Evolutionary conservation across 768 basidiomycete species (phyloP), one percentile per base, ranked within the genome.

Genomic region (Termitomyces sp.): DNA sequence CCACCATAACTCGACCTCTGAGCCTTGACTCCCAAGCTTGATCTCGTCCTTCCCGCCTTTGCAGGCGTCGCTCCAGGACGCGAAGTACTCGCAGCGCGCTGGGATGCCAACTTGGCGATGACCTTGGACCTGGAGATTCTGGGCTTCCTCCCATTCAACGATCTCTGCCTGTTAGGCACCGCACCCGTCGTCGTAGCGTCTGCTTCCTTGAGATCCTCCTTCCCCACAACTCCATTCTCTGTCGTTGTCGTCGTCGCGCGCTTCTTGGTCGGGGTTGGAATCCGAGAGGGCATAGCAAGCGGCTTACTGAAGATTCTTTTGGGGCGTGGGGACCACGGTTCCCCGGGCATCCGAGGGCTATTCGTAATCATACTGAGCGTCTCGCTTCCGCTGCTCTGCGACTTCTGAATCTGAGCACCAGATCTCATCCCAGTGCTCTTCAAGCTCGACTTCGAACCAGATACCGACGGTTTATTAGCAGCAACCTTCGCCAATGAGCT

Each of bases 121-220:
- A 92, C 88, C 59, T 85, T 87, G 27, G 89, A 89, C 38, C 91
- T 82, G 42, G 90, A 92, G 60, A 92, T 89, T 8, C 89, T 82
- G 4, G 90, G 90, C 66, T 84, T 86, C 56, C 87, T 81, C 9
- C 80, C 76, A 27, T 75, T 69, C 19, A 77, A 52, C 8, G 72
- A 71, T 23, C 73, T 69, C 47, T 69, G 69, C 41, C 62, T 58
- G 27, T 10, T 34, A 40, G 44, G 14, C 23, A 19, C 38, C 17
- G 17, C 40, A n/a, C 21, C 40, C 43, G 9, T 34, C 14, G 35
- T 19, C 9, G 8, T 10, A 12, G 12, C 32, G 11, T 47, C 46
- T 4, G 11, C n/a, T 17, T 56, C 53, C 12, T 42, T 54, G n/a
- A 23, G 21, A 10, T 42, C 53, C 2, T 45, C 57, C 8, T 43